Percentiles rank a stretch among this genome's conserved stretches.
Evolutionary conservation across 345 rosid genomes (phyloP).

Genomic region (Iberis pinnata): DNA sequence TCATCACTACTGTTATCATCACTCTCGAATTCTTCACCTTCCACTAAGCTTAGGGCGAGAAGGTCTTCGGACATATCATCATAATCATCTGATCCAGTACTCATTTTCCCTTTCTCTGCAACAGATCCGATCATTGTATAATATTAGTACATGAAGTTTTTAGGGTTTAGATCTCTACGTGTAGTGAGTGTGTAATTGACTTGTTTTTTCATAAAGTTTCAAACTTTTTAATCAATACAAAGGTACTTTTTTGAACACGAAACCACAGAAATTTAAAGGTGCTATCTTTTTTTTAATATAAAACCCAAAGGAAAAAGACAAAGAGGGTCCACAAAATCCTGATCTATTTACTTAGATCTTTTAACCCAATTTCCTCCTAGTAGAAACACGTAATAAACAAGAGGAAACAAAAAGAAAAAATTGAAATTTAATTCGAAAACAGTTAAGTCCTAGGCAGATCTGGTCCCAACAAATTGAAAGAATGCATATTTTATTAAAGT

Average conservation of each 20-base stretch:
- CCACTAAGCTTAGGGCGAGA: conserved; percentile 26
- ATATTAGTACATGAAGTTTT: background rate
- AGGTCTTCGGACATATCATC: conserved; percentile 30
- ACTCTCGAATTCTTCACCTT: conserved; percentile 18
- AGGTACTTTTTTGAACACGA: background rate
- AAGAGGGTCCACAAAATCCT: no score
- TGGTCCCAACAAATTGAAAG: no score
- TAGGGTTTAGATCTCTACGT: background rate
- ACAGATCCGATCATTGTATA: background rate
- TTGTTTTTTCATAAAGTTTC: no score
- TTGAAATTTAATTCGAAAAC: no score
- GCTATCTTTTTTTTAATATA: no score
- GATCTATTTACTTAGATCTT: no score
- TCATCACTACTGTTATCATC: conserved; percentile 43
- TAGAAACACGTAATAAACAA: no score
- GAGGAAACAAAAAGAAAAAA: background rate
- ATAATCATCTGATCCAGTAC: conserved; percentile 30
- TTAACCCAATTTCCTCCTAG: background rate
- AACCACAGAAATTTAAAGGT: no score
- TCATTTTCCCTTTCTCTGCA: conserved; percentile 44
- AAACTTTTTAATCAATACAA: no score
- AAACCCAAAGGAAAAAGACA: background rate
- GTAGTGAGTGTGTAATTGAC: background rate
- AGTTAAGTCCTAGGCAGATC: no score
- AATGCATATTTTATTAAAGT: no score